Evolutionary conservation across 371 early-diverging fungal genomes (phyloP).

Genomic region (Parasitella parasitica): DNA sequence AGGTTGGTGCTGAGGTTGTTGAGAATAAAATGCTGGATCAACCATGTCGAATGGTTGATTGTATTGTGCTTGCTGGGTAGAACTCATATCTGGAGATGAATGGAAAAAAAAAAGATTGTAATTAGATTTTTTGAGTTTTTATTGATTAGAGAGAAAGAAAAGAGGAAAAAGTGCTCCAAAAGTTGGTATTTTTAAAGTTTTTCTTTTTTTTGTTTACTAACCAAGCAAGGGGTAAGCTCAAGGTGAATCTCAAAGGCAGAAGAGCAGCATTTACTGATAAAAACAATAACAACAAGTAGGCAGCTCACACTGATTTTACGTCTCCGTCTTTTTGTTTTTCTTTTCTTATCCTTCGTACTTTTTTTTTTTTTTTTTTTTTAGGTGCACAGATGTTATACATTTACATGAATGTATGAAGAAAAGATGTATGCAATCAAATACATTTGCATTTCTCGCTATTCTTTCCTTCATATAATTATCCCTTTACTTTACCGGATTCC

Average conservation of each 20-base stretch:
- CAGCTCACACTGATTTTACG: too few relatives aligned
- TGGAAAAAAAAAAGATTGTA: background rate
- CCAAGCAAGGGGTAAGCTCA: background rate
- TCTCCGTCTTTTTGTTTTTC: background rate
- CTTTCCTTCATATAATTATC: background rate
- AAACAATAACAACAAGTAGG: too few relatives aligned
- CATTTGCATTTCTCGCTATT: background rate
- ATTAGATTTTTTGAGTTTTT: too few relatives aligned
- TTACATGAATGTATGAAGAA: background rate
- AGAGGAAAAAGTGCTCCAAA: background rate
- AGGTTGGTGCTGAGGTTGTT: background rate
- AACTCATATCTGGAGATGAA: background rate
- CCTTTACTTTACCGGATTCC: background rate
- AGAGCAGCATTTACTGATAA: background rate
- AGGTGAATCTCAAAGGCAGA: background rate
- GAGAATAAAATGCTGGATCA: background rate
- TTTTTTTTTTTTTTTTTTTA: background rate
- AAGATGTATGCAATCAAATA: background rate
- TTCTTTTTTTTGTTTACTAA: background rate
- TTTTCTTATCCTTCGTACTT: background rate
- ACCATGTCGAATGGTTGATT: background rate
- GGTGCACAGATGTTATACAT: slow-evolving; percentile 10
- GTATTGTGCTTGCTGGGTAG: background rate
- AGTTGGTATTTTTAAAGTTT: background rate
- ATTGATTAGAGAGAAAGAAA: background rate